Evolutionary conservation across 2,329 filamentous ascomycete genomes (phyloP), one percentile per base, ranked within the genome.

Genomic region (Pseudogymnoascus destructans): DNA sequence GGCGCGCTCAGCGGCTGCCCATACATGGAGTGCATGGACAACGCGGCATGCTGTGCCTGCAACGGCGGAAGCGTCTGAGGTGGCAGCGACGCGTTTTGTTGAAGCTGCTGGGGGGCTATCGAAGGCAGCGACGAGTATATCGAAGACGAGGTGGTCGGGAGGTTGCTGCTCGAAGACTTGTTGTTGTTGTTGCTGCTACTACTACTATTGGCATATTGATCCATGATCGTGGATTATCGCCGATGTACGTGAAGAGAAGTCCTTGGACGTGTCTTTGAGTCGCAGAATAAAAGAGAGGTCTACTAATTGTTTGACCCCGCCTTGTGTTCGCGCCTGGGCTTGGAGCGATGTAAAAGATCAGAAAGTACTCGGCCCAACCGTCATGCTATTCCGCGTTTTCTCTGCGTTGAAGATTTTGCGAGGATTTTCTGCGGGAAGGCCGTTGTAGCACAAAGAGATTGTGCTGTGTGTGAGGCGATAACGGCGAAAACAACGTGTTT

Each of bases 31-130:
- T 78, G 75, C 74, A 79, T 77, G 63, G 73, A 71, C 64, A 72
- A 70, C 63, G 72, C 71, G 64, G 73, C 70, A 59, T 75, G 74
- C 66, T 74, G 75, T 63, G 74, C 71, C 64, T 78, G 75, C 63
- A 82, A 70, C 63, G 79, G 79, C 46, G 79, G 79, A 63, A 82
- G 73, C 54, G 79, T 81, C 68, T 77, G 75, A 60, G 79, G 74
- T 61, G 76, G 75, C 7, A 76, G 70, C 61, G 75, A 73, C 62
- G 75, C 70, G 68, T 66, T 66, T 13, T 72, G 70, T 58, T 71
- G 70, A 21, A 71, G 68, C 55, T 71, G 71, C 58, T 72, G 70
- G 3, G 67, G 67, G 10, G 68, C 65, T 30, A 70, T 66, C 9
- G 64, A 64, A 15, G 68, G 67, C 35, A 68, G 61, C 17, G 65